Evolutionary conservation across 352 stramenopile genomes (phyloP), one percentile per base, ranked within the genome.

Genomic region (Phytophthora pinifolia): DNA sequence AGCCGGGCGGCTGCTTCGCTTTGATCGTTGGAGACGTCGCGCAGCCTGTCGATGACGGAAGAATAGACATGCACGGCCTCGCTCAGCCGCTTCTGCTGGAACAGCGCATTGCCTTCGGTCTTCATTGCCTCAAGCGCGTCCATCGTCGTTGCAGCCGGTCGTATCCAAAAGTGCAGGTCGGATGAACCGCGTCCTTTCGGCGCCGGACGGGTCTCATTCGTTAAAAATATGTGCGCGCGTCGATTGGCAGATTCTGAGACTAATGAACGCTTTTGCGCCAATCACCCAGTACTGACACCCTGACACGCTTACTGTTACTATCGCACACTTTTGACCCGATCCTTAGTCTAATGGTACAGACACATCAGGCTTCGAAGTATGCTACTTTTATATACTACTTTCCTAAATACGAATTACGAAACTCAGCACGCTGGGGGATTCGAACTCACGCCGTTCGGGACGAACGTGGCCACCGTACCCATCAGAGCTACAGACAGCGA

Each of bases 331-430:
- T 94, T 94, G 84, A 94, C 82, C 84, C 82, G 67, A 80, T 86
- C 84, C 82, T 89, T 94, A 94, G 83, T 86, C 84, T 88, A 90
- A 94, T 92, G 42, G 77, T 9, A 92, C 59, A 89, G 84, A 91
- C 83, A 94, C 84, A 86, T 59, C 66, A 68, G 78, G 77, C 84
- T 94, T 94, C 84, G 84, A 94, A 92, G 77, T 68, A 76, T 94
- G 84, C 83, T 58, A 72, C 9, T 2, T 25, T 43, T 43, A 15
- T 37, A 68, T 13, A 60, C 27, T 43, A 46, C 14, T 51, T 32
- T 34, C 10, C 36, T 67, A 59, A 53, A n/a, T 59, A 64, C 58
- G 52, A 65, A 48, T 29, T 46, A 2, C 5, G 10, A n/a, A 14
- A 53, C 62, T 59, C 54, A 22, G 51, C 6, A 43, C 5, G 9